Percentiles rank a stretch among this genome's conserved stretches.
phyloP scores from a whole-genome alignment of 2,329 filamentous ascomycete genomes.

The Cryphonectria radicalis region DNA sequence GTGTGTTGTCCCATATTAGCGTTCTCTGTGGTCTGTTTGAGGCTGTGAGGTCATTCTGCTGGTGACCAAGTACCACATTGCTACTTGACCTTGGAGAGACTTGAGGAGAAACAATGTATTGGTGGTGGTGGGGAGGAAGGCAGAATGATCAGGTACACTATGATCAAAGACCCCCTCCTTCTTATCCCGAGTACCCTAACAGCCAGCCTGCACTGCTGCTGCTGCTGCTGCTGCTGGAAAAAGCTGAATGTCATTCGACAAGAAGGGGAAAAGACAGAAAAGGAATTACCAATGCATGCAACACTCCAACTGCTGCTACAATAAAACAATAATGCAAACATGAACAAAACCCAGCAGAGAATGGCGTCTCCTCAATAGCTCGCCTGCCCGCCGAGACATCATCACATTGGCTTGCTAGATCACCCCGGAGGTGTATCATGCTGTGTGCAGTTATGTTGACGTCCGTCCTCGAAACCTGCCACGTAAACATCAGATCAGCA shows the following conservation, averaged over 20 bases:
- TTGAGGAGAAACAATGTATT: not conserved
- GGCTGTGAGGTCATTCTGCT: too few species aligned
- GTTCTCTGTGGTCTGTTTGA: not conserved
- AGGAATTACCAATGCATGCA: not conserved
- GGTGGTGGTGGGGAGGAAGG: not conserved
- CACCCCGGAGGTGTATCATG: not conserved
- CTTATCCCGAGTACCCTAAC: not conserved
- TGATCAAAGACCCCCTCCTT: not conserved
- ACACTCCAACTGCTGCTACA: not conserved
- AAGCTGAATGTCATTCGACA: not conserved
- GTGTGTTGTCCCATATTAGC: not conserved
- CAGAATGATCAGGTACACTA: not conserved
- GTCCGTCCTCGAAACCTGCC: slow-evolving; percentile 5
- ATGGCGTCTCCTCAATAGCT: not conserved
- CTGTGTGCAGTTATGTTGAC: slow-evolving; percentile 8
- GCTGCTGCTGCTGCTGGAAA: not conserved
- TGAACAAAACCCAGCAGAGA: not conserved
- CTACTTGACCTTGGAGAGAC: not conserved
- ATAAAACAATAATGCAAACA: not conserved
- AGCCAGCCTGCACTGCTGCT: not conserved
- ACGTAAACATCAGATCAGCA: not conserved
- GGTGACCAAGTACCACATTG: not conserved
- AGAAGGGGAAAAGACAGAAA: not conserved
- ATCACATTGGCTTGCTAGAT: too few species aligned
- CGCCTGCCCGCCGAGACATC: too few species aligned